Base-by-base conservation (phyloP, 2,329 filamentous ascomycete genomes). In the Colletotrichum graminicola region DNA sequence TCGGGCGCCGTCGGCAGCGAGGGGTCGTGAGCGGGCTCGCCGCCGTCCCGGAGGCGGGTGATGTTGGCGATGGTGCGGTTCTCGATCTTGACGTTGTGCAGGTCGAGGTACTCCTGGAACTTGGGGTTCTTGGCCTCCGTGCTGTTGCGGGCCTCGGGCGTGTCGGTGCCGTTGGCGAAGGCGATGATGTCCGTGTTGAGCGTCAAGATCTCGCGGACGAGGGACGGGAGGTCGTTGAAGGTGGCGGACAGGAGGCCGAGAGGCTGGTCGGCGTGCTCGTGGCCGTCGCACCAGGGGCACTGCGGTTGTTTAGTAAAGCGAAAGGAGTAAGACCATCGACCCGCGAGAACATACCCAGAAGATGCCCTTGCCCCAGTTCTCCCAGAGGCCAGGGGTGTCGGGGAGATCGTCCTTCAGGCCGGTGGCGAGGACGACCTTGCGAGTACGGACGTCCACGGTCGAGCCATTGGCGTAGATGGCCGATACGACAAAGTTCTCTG, bases 251-350 rank as follows among this genome's bases (percentile, higher is more conserved):
- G 76, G 43, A 91, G 81, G 1, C 89, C 88, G 1, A 91, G 82
- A 0, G 83, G 70, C 72, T 90, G 88, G 75, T 90, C 87, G 0
- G 85, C 86, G 76, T 91, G 88, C 78, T 91, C 89, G 73, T 86
- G 83, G 16, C 89, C 89, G 75, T 91, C 89, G 73, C 89, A 91
- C 89, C 89, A 91, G 0, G 88, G 88, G 66, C 89, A 91, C 66
- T 29, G 45, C 14, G 14, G 23, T 18, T 18, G 34, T n/a, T 63
- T 23, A 55, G 34, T 10, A 52, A 1, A 21, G 4, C 12, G 10
- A 23, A 18, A 10, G 21, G 32, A 18, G 4, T 7, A 23, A 3
- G 23, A 18, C 5, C 14, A 6, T 21, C 34, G 11, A 8, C n/a
- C 10, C 14, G 43, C 41, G 8, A 26, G 14, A 23, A 51, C 61